These are phyloP conservation scores for Ammopiptanthus mongolicus DNA, from an alignment of 306 rosid species.

Conservation along the genomic window DNA sequence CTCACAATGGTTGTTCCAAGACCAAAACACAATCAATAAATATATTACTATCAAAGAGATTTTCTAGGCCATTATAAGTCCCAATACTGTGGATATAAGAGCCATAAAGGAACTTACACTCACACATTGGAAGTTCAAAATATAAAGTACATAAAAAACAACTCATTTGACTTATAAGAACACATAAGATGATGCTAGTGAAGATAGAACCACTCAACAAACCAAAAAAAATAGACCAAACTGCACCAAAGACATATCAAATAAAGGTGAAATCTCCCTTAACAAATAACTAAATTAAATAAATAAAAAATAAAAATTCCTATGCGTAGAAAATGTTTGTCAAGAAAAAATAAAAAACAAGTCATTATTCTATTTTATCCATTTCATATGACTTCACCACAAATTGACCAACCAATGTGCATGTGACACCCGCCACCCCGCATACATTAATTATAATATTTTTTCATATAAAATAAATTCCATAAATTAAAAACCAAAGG, in stretches of 20 bases:
- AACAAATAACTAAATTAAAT: background rate
- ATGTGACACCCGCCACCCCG: no score
- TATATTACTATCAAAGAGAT: background rate
- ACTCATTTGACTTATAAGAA: constrained; percentile 50
- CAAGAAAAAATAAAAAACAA: background rate
- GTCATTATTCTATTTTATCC: background rate
- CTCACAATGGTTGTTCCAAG: constrained; percentile 7
- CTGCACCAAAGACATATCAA: constrained; percentile 24
- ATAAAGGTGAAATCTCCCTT: background rate
- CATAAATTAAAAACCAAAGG: no score
- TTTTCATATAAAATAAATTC: no score
- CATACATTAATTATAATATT: no score
- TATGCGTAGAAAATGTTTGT: background rate
- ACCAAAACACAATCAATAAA: background rate
- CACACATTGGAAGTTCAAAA: no score
- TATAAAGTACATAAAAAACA: background rate
- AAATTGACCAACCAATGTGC: background rate
- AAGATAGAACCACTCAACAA: constrained; percentile 33
- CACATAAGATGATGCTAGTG: constrained; percentile 59
- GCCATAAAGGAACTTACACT: no score
- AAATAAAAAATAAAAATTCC: background rate
- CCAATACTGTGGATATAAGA: background rate
- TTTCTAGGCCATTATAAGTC: background rate
- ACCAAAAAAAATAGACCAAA: constrained; percentile 21
- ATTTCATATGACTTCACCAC: background rate